A percentile compares a stretch with the other conserved stretches of the same genome.
Evolutionary conservation across 1,284 basidiomycete species (phyloP).

Genomic region (Cerrena zonata): DNA sequence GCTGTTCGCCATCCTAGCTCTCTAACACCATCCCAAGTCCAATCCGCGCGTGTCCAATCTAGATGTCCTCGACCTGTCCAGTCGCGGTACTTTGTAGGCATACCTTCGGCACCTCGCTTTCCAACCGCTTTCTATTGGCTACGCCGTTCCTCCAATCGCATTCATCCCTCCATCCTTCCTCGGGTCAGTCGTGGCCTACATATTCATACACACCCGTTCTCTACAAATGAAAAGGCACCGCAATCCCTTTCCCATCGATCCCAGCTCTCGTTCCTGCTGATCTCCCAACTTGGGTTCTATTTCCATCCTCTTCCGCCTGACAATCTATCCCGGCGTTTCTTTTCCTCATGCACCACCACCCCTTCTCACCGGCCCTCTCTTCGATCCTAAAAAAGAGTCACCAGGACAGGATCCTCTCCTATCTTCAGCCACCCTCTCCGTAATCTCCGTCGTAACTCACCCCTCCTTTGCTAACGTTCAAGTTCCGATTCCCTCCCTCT

Average conservation of each 20-base stretch:
- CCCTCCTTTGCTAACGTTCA: no score
- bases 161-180: not conserved
- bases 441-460: not conserved
- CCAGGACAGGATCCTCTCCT: not conserved
- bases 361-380: not conserved
- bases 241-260: not conserved
- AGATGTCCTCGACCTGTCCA: not conserved
- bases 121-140: not conserved
- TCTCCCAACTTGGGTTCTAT: not conserved
- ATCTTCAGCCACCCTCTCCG: not conserved
- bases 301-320: not conserved
- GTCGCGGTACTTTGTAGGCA: not conserved
- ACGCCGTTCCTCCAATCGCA: no score
- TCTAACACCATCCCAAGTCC: not conserved
- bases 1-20: not conserved
- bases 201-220: not conserved
- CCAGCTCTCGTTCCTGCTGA: not conserved
- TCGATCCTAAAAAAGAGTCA: no score
- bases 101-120: not conserved
- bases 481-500: no score
- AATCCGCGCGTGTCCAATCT: not conserved
- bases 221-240: not conserved
- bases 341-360: not conserved
- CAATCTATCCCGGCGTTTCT: not conserved
- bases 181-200: not conserved